Evolutionary conservation across 441 rosid genomes (phyloP).

Genomic region (Gossypium laxum): DNA sequence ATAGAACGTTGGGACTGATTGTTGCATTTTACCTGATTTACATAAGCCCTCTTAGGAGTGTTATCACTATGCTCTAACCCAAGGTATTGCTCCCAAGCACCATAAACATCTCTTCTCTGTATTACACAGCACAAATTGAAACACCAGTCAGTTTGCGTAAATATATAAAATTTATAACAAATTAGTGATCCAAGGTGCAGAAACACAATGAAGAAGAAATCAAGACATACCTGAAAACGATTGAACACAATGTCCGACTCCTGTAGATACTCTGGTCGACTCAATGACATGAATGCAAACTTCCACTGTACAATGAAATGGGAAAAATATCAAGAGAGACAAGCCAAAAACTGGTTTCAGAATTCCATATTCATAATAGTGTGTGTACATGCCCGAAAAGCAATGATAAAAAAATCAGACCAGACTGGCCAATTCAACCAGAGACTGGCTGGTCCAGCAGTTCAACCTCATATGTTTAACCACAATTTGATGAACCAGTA

Average conservation of each 20-base stretch:
- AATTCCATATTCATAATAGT: neutral
- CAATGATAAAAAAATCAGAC: neutral
- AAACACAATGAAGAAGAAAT: neutral
- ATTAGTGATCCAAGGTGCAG: neutral
- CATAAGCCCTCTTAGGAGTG: slow-evolving; percentile 77
- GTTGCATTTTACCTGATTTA: slow-evolving; percentile 53
- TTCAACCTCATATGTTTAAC: too few relatives aligned
- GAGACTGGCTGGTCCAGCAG: neutral
- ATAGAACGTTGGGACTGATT: neutral
- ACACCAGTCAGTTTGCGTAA: neutral
- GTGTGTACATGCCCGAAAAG: neutral
- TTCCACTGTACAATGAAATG: slow-evolving; percentile 53
- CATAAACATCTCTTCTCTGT: slow-evolving; percentile 82
- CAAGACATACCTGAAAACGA: slow-evolving; percentile 62
- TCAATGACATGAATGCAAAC: slow-evolving; percentile 69
- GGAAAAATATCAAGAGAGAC: neutral
- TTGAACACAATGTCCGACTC: slow-evolving; percentile 60
- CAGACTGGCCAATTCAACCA: neutral
- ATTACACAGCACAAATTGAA: slow-evolving; percentile 4
- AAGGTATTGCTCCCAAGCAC: slow-evolving; percentile 91
- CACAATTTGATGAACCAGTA: too few relatives aligned
- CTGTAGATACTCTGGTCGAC: slow-evolving; percentile 78
- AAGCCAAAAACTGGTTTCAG: neutral
- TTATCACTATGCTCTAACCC: slow-evolving; percentile 85
- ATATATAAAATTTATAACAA: neutral